Evolutionary conservation across 371 early-diverging fungal species (phyloP).

Genomic region (Coemansia sp.): DNA sequence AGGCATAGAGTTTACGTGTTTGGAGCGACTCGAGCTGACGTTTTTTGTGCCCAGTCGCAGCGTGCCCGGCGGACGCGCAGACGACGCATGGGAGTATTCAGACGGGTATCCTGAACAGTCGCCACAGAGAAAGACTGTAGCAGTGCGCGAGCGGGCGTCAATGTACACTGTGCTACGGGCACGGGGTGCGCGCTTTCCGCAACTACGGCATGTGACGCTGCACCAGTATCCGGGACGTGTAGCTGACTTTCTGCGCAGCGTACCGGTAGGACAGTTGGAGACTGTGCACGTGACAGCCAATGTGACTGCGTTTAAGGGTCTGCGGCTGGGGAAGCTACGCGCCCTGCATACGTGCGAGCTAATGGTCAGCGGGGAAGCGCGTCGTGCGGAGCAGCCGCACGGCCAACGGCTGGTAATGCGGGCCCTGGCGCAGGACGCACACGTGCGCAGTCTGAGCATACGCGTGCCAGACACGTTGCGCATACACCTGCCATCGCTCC

Average conservation of each 20-base stretch:
- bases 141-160: conserved; percentile 32
- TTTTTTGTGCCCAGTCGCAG: conserved; percentile 39
- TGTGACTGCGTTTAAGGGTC: conserved; percentile 33
- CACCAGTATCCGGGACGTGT: conserved; percentile 34
- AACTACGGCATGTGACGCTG: conserved; percentile 21
- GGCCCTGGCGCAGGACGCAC: conserved; percentile 15
- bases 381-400: conserved; percentile 13
- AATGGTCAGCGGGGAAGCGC: neutral
- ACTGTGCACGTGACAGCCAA: conserved; percentile 27
- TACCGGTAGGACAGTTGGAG: conserved; percentile 23
- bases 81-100: conserved; percentile 30
- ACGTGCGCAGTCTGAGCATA: conserved; percentile 7
- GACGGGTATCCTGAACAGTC: neutral
- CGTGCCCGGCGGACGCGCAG: conserved; percentile 31
- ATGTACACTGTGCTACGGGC: conserved; percentile 31
- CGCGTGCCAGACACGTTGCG: conserved; percentile 15
- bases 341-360: conserved; percentile 13
- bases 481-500: conserved; percentile 16
- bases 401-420: conserved; percentile 24
- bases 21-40: conserved; percentile 15
- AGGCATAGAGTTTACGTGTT: conserved; percentile 22
- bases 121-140: conserved; percentile 27
- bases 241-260: conserved; percentile 22
- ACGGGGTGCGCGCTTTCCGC: conserved; percentile 32
- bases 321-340: conserved; percentile 16